Conservation (phyloP, 305 asterid species). For the Solanum hybrid region DNA sequence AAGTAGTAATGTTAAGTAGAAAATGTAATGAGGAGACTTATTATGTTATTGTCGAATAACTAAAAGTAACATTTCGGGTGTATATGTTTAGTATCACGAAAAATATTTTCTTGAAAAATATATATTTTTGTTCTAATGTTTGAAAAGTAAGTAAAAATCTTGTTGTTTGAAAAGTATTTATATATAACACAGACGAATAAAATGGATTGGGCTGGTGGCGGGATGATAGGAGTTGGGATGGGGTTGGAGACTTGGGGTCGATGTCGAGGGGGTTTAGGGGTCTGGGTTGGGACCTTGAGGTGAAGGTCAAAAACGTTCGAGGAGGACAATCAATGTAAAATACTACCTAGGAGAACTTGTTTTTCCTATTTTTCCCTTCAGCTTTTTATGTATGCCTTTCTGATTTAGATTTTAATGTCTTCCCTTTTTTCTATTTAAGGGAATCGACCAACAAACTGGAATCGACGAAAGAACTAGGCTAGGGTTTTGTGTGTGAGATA, state of each 20-base stretch:
- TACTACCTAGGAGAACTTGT: background rate
- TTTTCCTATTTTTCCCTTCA: no score
- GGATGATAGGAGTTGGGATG: background rate
- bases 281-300: background rate
- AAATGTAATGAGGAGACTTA: background rate
- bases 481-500: no score
- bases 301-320: background rate
- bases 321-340: background rate
- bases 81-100: background rate
- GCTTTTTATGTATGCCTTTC: no score
- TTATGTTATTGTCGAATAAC: background rate
- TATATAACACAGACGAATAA: background rate
- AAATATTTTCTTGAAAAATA: background rate
- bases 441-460: no score
- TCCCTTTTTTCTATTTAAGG: no score
- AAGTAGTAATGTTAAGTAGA: background rate
- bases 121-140: background rate
- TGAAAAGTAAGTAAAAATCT: background rate
- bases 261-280: background rate
- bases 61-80: background rate
- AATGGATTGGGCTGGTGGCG: background rate
- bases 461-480: no score
- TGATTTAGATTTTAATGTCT: background rate
- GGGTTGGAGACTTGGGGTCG: background rate
- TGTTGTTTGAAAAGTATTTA: background rate